Evolutionary conservation across 2,329 filamentous ascomycete species (phyloP).

Genomic region (Calonectria pseudoturangicola): DNA sequence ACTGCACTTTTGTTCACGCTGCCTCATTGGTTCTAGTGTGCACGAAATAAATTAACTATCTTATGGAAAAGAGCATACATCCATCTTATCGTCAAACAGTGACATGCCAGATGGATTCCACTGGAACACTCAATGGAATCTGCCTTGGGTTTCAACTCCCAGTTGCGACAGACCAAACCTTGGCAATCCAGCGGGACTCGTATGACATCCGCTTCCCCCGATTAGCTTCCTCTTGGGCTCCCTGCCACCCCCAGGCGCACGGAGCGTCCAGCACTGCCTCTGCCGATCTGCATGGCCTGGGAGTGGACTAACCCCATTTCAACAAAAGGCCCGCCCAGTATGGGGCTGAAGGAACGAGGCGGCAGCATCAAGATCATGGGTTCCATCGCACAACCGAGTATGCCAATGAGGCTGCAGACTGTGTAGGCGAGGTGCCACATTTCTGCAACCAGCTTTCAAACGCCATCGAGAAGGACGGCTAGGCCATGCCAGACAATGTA

Average conservation of each 20-base stretch:
- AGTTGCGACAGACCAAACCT: neutral
- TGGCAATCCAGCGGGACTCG: conserved; percentile 1
- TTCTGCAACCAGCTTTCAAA: neutral
- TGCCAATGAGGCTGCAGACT: neutral
- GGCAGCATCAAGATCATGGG: conserved; percentile 12
- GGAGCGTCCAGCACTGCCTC: conserved; percentile 16
- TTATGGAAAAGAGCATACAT: neutral
- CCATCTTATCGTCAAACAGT: neutral
- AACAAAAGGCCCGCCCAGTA: neutral
- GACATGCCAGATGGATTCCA: neutral
- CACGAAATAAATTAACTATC: neutral
- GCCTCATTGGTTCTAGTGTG: too few species aligned
- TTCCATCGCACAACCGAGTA: neutral
- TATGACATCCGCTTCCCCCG: conserved; percentile 13
- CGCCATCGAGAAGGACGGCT: too few species aligned
- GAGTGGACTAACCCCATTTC: neutral
- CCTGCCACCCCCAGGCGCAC: conserved; percentile 20
- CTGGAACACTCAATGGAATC: neutral
- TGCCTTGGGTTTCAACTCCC: conserved; percentile 14
- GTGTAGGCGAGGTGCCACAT: neutral
- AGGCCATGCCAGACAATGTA: neutral
- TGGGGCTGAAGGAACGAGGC: conserved; percentile 14
- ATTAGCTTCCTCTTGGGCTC: neutral
- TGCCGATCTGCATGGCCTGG: neutral
- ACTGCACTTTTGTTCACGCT: too few species aligned